phyloP scores from a whole-genome alignment of 2,329 filamentous ascomycete genomes.

The Alternaria tenuissima region DNA sequence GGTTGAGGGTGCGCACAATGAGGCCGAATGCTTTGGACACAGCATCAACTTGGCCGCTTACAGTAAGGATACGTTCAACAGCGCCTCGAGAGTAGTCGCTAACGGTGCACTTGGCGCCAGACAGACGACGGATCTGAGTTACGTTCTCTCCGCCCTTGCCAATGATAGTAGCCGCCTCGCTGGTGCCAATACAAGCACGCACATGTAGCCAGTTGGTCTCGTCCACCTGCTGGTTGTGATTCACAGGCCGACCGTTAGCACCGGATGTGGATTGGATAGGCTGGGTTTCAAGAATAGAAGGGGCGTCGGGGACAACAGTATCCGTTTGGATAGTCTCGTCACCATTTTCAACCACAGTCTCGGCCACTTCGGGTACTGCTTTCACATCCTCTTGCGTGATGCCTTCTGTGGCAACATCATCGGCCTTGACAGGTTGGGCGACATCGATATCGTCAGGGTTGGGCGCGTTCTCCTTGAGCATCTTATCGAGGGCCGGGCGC shows the following conservation, averaged over 20 bases:
- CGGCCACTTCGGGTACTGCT: constrained; percentile 31
- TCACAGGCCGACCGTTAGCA: constrained; percentile 59
- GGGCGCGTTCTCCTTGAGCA: constrained; percentile 70
- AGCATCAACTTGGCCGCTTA: constrained; percentile 95
- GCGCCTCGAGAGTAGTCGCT: constrained; percentile 98
- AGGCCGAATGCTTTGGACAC: constrained; percentile 98
- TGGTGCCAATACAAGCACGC: constrained; percentile 94
- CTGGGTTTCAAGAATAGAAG: constrained; percentile 60
- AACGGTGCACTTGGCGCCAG: constrained; percentile 97
- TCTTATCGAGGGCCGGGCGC: constrained; percentile 93
- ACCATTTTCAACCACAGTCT: constrained; percentile 54
- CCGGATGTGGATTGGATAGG: constrained; percentile 66
- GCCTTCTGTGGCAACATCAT: constrained; percentile 45
- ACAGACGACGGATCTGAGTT: constrained; percentile 92
- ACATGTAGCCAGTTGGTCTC: constrained; percentile 98
- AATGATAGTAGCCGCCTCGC: constrained; percentile 96
- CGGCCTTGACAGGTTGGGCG: constrained; percentile 47
- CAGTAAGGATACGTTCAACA: constrained; percentile 95
- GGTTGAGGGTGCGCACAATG: constrained; percentile 97
- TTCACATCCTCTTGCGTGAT: constrained; percentile 40
- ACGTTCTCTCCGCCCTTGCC: constrained; percentile 99
- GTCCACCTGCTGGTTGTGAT: constrained; percentile 70
- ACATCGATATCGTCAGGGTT: constrained; percentile 59
- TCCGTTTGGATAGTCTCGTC: constrained; percentile 72
- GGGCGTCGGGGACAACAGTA: constrained; percentile 72